Evolutionary conservation across 2,329 filamentous ascomycete genomes (phyloP).

Genomic region (Sclerotinia glacialis): DNA sequence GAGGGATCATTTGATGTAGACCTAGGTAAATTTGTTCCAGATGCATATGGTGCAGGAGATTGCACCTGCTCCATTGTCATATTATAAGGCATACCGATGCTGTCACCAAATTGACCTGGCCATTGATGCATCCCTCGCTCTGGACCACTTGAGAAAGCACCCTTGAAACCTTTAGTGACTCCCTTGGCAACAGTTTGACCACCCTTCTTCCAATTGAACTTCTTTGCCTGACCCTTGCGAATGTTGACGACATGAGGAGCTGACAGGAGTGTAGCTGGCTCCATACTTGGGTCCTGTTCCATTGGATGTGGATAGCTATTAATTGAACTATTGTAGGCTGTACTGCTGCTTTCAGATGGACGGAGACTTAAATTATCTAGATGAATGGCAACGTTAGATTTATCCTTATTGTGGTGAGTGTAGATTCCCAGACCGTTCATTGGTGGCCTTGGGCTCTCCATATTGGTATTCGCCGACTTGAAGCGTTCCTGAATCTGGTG

Average conservation of each 20-base stretch:
- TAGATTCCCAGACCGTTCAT: slow-evolving; percentile 61
- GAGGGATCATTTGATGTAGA: slow-evolving; percentile 35
- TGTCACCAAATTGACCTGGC: slow-evolving; percentile 57
- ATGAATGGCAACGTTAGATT: slow-evolving; percentile 40
- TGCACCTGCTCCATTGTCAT: slow-evolving; percentile 60
- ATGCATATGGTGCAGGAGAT: slow-evolving; percentile 34
- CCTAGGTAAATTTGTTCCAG: slow-evolving; percentile 34
- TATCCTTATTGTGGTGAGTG: slow-evolving; percentile 50
- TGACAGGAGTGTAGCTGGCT: slow-evolving; percentile 38
- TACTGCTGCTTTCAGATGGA: slow-evolving; percentile 41
- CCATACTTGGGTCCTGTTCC: slow-evolving; percentile 39
- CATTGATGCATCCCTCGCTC: slow-evolving; percentile 51
- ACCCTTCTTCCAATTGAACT: slow-evolving; percentile 99
- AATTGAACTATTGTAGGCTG: slow-evolving; percentile 36
- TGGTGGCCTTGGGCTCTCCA: slow-evolving; percentile 44
- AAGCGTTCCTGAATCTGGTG: slow-evolving; percentile 92
- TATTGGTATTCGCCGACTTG: slow-evolving; percentile 66
- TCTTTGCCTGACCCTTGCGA: slow-evolving; percentile 83
- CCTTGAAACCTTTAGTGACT: slow-evolving; percentile 89
- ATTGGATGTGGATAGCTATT: slow-evolving; percentile 38
- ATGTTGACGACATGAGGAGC: slow-evolving; percentile 93
- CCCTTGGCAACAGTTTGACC: slow-evolving; percentile 92
- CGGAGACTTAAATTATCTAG: slow-evolving; percentile 42
- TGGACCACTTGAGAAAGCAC: slow-evolving; percentile 65
- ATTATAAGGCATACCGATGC: slow-evolving; percentile 68